Evolutionary conservation across 2,329 filamentous ascomycete genomes (phyloP), one percentile per base, ranked within the genome.

Genomic region (Fonsecaea monophora): DNA sequence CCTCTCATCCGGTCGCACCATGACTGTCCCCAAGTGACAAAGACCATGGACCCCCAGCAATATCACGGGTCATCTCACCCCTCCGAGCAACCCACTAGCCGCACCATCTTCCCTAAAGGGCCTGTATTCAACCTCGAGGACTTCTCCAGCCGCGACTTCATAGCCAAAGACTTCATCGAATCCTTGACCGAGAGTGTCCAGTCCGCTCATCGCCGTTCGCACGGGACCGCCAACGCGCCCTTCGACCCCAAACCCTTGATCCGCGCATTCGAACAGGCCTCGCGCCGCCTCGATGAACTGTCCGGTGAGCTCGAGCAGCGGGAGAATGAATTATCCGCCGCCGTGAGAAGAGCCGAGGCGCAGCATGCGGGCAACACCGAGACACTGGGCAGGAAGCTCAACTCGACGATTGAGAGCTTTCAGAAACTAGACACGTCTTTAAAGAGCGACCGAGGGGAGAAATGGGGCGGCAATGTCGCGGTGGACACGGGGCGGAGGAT

Each of bases 221-320:
- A 73, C 64, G 73, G 67, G 74, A 34, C 59, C 37, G 32, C 59
- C 34, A 79, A 77, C 62, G 70, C 83, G 82, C 68, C 84, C 83
- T 99, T 99, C 81, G 95, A 99, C 75, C 93, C 95, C 0, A 99
- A 99, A 80, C 96, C 95, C 37, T 84, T 99, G 73, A 99, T 99
- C 74, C 89, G 95, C 67, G 94, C 92, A 1, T 99, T 99, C 78
- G 95, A 99, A 77, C 83, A 87, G 77, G 88, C 88, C 53, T 81
- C 84, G 62, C 76, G 77, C 48, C 81, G 82, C n/a, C 77, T 85
- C 35, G 78, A 80, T 53, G 83, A 85, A 60, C 78, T 85, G 40
- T 83, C 83, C 4, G 92, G 95, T 64, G 93, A 98, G 75, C 84
- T 99, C 5, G 92, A 96, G 76, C 88, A 90, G 74, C 90, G 90